Evolutionary conservation across 2,329 filamentous ascomycete species (phyloP), one percentile per base, ranked within the genome.

Genomic region (Penicillium olsonii): DNA sequence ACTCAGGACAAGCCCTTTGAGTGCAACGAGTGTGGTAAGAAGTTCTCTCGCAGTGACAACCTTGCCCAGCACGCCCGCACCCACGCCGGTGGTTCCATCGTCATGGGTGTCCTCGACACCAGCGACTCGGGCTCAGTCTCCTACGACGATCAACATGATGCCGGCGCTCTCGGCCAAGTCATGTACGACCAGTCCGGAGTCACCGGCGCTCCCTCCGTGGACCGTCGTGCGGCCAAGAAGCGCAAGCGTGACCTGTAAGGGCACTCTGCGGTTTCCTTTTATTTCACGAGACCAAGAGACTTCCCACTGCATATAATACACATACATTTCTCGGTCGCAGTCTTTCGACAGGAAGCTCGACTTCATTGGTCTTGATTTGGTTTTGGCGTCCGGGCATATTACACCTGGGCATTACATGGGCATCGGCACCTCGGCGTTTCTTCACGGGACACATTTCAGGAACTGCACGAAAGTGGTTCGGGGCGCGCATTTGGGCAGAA

Each of bases 1-100:
- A 99, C 94, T 1, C 87, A 95, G 68, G 94, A 97, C 71, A 99
- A 97, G 85, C 94, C 94, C 5, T 99, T 97, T 66, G 90, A 95
- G 77, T 99, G 94, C 80, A 84, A 85, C 59, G 92, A 99, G 77
- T 99, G 94, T 67, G 92, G 94, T 64, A 99, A 99, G 87, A 96
- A 95, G 80, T 99, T 97, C 78, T 97, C 92, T 17, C 87, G 94
- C 64, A 95, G 90, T 63, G 94, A 99, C 76, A 99, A 99, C 79
- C 83, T 99, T 14, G 89, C 91, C 19, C 94, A 99, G 76, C 94
- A 99, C 70, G 87, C 94, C 57, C 85, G 94, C 56, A 99, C 94
- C 4, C 94, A 99, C 67, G 91, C 91, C 48, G 87, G 86, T 51
- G 90, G 91, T 54, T 89, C 91, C 53, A 88, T 96, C 59, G 86